Conservation (phyloP, 495 filamentous ascomycete species). For the Aspergillus homomorphus region DNA sequence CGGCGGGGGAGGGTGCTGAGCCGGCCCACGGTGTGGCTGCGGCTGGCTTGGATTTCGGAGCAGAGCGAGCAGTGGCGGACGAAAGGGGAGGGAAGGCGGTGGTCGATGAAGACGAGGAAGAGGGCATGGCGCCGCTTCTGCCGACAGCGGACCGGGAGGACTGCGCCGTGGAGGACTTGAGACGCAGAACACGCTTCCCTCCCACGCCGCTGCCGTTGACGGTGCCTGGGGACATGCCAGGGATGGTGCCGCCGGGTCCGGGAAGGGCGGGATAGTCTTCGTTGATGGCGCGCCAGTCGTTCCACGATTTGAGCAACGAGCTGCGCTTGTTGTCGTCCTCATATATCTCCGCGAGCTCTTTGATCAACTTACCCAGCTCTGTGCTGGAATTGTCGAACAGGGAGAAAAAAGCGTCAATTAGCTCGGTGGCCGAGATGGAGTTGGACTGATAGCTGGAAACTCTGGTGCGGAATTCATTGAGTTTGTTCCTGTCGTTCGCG, state of each 20-base stretch:
- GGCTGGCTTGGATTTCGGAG: slow-evolving; percentile 24
- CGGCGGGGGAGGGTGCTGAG: slow-evolving; percentile 28
- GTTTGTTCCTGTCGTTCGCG: slow-evolving; percentile 66
- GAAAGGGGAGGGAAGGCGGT: slow-evolving; percentile 50
- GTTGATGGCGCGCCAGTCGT: slow-evolving; percentile 90
- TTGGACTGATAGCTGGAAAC: slow-evolving; percentile 73
- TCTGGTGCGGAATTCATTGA: slow-evolving; percentile 69
- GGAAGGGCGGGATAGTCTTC: slow-evolving; percentile 95
- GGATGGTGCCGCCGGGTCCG: slow-evolving; percentile 59
- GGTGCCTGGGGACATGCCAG: slow-evolving; percentile 42
- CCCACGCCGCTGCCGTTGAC: slow-evolving; percentile 33
- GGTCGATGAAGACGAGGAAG: slow-evolving; percentile 27
- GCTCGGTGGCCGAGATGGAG: slow-evolving; percentile 62
- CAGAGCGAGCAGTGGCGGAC: slow-evolving; percentile 36
- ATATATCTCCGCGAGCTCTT: slow-evolving; percentile 90
- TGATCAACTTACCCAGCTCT: slow-evolving; percentile 84
- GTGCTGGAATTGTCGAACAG: slow-evolving; percentile 76
- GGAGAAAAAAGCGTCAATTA: slow-evolving; percentile 78
- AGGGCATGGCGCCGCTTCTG: slow-evolving; percentile 38
- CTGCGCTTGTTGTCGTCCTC: slow-evolving; percentile 73
- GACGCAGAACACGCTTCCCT: slow-evolving; percentile 61
- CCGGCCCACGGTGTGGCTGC: slow-evolving; percentile 52
- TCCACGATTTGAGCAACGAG: slow-evolving; percentile 76
- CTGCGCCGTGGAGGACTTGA: slow-evolving; percentile 76
- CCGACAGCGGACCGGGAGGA: slow-evolving; percentile 61